These are phyloP conservation scores for Pleurotus eryngii DNA, from an alignment of 768 basidiomycete genomes.

Conservation along the genomic window DNA sequence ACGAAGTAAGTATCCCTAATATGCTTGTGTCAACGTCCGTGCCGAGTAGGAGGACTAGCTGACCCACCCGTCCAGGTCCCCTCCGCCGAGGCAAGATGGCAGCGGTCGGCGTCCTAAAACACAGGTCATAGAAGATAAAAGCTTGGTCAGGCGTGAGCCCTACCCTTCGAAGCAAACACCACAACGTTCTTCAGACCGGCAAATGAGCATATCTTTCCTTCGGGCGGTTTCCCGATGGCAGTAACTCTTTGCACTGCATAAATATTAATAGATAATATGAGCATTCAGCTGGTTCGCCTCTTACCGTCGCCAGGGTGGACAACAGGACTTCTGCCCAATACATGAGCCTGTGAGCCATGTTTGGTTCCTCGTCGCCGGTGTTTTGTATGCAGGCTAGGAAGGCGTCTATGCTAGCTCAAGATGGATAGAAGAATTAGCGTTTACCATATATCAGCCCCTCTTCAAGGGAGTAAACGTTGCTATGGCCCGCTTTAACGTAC, in stretches of 20 bases:
- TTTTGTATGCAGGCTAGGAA: constrained; percentile 55
- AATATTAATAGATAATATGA: constrained; percentile 3
- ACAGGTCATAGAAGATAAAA: neutral
- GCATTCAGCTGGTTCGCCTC: constrained; percentile 8
- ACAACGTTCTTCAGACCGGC: constrained; percentile 64
- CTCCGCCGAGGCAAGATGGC: constrained; percentile 68
- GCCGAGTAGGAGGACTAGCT: neutral
- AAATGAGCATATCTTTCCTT: constrained; percentile 53
- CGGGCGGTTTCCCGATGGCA: constrained; percentile 70
- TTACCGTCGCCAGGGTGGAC: constrained; percentile 74
- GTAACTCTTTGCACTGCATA: constrained; percentile 60
- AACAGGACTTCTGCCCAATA: constrained; percentile 64
- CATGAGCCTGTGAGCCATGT: constrained; percentile 58
- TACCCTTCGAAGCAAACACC: constrained; percentile 64
- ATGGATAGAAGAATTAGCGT: constrained; percentile 22
- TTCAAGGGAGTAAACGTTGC: constrained; percentile 51
- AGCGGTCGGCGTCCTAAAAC: constrained; percentile 54
- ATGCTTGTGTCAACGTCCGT: neutral
- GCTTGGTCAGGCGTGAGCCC: neutral
- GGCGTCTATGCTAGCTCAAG: neutral
- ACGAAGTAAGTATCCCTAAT: constrained; percentile 65
- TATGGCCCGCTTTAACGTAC: constrained; percentile 44
- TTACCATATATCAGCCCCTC: constrained; percentile 63
- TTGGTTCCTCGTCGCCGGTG: constrained; percentile 44
- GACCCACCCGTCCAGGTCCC: constrained; percentile 75